Evolutionary conservation across 495 filamentous ascomycete species (phyloP).

Genomic region (Neurospora sp.): DNA sequence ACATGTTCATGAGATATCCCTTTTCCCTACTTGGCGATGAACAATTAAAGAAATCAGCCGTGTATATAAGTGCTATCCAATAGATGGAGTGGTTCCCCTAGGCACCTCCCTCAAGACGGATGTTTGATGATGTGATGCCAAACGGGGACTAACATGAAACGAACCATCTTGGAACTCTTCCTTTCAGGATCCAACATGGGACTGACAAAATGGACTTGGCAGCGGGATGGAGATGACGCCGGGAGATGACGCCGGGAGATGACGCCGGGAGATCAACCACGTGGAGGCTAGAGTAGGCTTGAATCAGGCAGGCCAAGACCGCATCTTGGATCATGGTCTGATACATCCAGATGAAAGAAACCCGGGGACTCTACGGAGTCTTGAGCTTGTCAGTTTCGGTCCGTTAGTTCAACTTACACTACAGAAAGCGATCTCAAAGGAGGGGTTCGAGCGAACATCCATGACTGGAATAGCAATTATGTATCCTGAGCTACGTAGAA

Average conservation of each 20-base stretch:
- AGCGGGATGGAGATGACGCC: too few relatives aligned
- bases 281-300: neutral
- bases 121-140: neutral
- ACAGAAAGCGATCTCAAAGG: neutral
- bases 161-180: too few relatives aligned
- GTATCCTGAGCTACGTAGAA: too few relatives aligned
- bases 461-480: too few relatives aligned
- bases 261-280: neutral
- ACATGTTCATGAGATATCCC: conserved; percentile 2
- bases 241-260: too few relatives aligned
- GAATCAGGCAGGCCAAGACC: neutral
- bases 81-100: conserved; percentile 19
- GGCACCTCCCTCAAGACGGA: neutral
- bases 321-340: neutral
- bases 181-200: too few relatives aligned
- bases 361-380: neutral
- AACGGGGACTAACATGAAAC: neutral
- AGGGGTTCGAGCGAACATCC: neutral
- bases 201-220: too few relatives aligned
- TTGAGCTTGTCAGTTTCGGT: neutral
- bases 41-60: conserved; percentile 5
- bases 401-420: neutral
- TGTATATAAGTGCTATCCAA: conserved; percentile 38
- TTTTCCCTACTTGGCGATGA: conserved; percentile 12
- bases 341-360: neutral